phyloP scores from a whole-genome alignment of 306 rosid species.

The Pyrus pyrifolia region DNA sequence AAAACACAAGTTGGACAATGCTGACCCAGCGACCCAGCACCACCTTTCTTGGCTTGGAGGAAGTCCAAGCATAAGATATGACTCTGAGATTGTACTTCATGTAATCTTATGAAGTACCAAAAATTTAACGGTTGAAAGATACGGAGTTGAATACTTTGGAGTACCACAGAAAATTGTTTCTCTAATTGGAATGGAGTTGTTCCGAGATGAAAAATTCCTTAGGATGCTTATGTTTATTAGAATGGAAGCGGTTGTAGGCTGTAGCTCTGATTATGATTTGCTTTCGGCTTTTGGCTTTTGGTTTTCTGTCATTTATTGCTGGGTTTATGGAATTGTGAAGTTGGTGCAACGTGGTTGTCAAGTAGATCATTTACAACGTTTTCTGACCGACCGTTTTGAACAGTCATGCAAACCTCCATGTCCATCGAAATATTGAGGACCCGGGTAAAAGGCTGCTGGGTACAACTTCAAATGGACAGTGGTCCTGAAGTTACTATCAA shows the following conservation, averaged over 20 bases:
- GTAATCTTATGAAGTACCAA: neutral
- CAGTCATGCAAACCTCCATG: neutral
- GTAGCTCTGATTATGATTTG: neutral
- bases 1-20: neutral
- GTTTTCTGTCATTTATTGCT: neutral
- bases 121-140: too few species aligned
- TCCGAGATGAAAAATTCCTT: neutral
- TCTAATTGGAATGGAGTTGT: neutral
- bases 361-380: neutral
- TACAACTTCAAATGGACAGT: neutral
- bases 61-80: neutral
- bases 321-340: neutral
- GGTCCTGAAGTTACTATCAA: neutral
- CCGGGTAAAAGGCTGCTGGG: neutral
- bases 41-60: neutral
- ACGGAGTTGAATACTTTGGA: too few species aligned
- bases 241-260: neutral
- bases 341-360: constrained; percentile 13
- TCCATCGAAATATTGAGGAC: neutral
- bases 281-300: neutral
- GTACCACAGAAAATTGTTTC: neutral
- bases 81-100: neutral
- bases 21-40: neutral
- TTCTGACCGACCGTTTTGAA: neutral
- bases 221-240: neutral